phyloP scores from a whole-genome alignment of 2,329 filamentous ascomycete species.

The Incumbomyces lentus region DNA sequence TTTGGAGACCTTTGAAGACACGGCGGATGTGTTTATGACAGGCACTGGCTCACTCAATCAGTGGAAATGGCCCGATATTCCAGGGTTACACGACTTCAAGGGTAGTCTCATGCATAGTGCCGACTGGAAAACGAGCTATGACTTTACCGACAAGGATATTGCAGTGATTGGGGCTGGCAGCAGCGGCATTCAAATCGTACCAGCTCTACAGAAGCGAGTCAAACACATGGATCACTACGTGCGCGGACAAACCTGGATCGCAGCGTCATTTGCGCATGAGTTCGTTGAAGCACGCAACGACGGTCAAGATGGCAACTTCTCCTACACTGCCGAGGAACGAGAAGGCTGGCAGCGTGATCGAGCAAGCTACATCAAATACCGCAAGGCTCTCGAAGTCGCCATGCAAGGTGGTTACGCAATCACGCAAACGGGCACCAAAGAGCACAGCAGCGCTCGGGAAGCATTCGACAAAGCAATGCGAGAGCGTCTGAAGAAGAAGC shows the following conservation, averaged over 20 bases:
- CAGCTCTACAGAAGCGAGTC: conserved; percentile 17
- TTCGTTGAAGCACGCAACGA: conserved; percentile 16
- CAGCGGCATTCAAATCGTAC: conserved; percentile 45
- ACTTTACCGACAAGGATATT: conserved; percentile 38
- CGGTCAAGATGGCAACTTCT: conserved; percentile 22
- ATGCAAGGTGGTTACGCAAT: conserved; percentile 22
- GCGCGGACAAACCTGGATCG: conserved; percentile 24
- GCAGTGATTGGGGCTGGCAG: conserved; percentile 56
- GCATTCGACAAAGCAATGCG: conserved; percentile 16
- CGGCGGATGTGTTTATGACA: conserved; percentile 46
- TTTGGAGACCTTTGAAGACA: conserved; percentile 18
- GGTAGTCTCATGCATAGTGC: conserved; percentile 25
- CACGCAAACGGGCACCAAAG: conserved; percentile 15
- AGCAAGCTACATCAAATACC: conserved; percentile 22
- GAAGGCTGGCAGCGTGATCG: conserved; percentile 16
- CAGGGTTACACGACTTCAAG: conserved; percentile 23
- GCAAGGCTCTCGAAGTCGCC: conserved; percentile 25
- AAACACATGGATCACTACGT: conserved; percentile 23
- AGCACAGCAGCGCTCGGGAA: conserved; percentile 13
- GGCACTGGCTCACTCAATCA: conserved; percentile 50
- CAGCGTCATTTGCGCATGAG: conserved; percentile 19
- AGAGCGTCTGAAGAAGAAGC: conserved; percentile 22
- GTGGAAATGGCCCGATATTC: conserved; percentile 32
- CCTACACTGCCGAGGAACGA: conserved; percentile 22
- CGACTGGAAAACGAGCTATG: conserved; percentile 41